Base-by-base conservation (phyloP, 306 rosid species). In the Rosa rugosa region DNA sequence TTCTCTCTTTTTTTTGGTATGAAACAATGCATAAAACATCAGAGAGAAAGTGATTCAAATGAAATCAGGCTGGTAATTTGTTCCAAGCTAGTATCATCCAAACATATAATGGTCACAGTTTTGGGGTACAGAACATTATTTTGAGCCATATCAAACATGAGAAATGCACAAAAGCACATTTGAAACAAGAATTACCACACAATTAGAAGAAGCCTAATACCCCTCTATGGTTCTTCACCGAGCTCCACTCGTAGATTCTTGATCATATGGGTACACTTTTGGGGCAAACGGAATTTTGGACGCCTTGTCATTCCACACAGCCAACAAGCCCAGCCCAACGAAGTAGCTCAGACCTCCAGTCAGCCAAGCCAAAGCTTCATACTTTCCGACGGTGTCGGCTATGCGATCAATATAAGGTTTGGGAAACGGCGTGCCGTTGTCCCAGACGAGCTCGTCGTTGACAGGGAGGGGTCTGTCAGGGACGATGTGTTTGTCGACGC, bases 311-410 rank as follows among this genome's bases (percentile, higher is more conserved):
- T 91, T 91, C 94, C 93, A 95, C 77, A 87, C 91, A 7, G 97
- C 97, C 86, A 88, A 71, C 51, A 94, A 68, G 62, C 99, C 97
- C 60, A 94, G 54, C 40, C 84, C 57, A 1, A 88, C 94, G n/a
- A 92, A 92, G 77, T 57, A 92, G 5, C 99, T 54, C 82, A 94
- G 86, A 27, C 97, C 96, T 62, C 97, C 97, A 77, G 97, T 91
- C 4, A 94, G 86, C 99, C 99, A 95, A 11, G 90, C 98, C 89
- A 95, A 87, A 76, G 99, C 99, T 86, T 95, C 97, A 77, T 92
- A 95, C 97, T 92, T 89, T 77, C 99, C 97, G 9, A 95, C 89
- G 0, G 99, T 92, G 70, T 95, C 96, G 13, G 99, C 98, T 73
- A 92, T 92, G 22, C 99, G 96, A 90, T 95, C 97, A 6, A 92